These are phyloP conservation scores for Thielaviopsis euricoi DNA, from an alignment of 2,329 filamentous ascomycete species.

Conservation along the genomic window DNA sequence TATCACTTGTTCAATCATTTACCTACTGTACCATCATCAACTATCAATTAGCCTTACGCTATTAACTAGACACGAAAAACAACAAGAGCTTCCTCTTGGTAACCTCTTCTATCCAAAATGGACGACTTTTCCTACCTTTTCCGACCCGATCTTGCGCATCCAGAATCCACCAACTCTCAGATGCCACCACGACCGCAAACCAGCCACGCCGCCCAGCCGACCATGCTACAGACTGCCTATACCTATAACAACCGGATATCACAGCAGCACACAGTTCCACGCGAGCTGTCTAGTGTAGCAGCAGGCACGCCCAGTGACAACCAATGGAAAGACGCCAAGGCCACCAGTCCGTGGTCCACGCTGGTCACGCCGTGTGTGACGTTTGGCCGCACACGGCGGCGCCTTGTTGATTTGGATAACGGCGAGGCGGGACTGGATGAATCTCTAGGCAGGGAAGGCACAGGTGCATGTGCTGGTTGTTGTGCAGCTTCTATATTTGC, in stretches of 20 bases:
- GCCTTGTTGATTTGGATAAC: constrained; percentile 9
- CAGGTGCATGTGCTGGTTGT: constrained; percentile 7
- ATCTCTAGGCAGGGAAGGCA: constrained; percentile 6
- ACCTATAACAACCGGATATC: not conserved
- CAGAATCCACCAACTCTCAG: not conserved
- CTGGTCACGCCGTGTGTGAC: constrained; percentile 9
- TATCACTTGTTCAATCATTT: not conserved
- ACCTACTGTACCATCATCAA: not conserved
- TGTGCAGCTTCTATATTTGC: constrained; percentile 6
- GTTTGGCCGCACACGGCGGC: constrained; percentile 8
- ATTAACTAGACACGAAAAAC: not conserved
- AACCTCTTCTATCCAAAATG: not conserved
- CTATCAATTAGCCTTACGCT: not conserved
- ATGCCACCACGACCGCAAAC: not conserved
- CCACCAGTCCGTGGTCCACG: constrained; percentile 5
- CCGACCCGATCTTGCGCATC: not conserved
- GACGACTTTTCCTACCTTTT: not conserved
- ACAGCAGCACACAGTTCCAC: not conserved
- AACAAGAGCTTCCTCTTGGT: no score
- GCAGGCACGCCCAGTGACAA: not conserved
- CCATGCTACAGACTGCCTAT: not conserved
- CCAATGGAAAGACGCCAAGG: constrained; percentile 6
- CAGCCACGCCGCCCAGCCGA: not conserved
- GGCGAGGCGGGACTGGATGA: constrained; percentile 8
- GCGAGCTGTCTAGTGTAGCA: not conserved